Conservation (phyloP, 2,329 filamentous ascomycete species). For the Teratosphaeria pseudoeucalypti region DNA sequence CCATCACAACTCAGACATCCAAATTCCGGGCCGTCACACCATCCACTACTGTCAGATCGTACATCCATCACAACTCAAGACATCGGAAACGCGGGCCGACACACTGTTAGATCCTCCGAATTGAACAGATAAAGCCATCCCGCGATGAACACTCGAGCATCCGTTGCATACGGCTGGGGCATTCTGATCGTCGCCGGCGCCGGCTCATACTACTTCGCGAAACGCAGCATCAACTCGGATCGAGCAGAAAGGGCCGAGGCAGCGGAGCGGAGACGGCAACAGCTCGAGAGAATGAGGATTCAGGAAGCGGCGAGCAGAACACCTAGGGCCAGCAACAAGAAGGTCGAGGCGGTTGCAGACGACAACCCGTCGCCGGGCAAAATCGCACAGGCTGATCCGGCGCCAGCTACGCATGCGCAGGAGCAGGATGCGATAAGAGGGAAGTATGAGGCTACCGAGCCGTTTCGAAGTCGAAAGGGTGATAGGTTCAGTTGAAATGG, state of each 20-base stretch:
- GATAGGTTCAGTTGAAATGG: conserved; percentile 54
- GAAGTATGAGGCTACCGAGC: conserved; percentile 59
- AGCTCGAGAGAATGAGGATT: conserved; percentile 14
- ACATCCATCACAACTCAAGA: conserved; percentile 5
- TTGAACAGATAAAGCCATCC: conserved; percentile 9
- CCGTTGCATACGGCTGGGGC: conserved; percentile 53
- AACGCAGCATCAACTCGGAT: conserved; percentile 86
- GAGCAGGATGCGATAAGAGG: conserved; percentile 62
- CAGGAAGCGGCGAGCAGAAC: conserved; percentile 13
- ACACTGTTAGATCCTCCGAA: too few species aligned
- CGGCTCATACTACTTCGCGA: conserved; percentile 92
- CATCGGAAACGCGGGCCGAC: too few species aligned
- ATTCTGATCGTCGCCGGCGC: conserved; percentile 78
- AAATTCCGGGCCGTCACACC: too few species aligned
- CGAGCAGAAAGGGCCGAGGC: conserved; percentile 62
- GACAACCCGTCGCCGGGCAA: conserved; percentile 6
- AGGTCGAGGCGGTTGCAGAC: conserved; percentile 22
- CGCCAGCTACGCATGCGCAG: conserved; percentile 52
- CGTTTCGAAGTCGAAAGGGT: conserved; percentile 70
- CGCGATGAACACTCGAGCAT: too few species aligned
- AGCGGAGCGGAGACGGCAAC: conserved; percentile 43
- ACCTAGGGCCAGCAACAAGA: background rate
- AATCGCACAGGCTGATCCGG: too few species aligned
- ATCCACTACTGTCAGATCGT: background rate
- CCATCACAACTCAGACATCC: too few species aligned